phyloP scores from a whole-genome alignment of 1,284 basidiomycete genomes.

The Boletus semigastroideus region DNA sequence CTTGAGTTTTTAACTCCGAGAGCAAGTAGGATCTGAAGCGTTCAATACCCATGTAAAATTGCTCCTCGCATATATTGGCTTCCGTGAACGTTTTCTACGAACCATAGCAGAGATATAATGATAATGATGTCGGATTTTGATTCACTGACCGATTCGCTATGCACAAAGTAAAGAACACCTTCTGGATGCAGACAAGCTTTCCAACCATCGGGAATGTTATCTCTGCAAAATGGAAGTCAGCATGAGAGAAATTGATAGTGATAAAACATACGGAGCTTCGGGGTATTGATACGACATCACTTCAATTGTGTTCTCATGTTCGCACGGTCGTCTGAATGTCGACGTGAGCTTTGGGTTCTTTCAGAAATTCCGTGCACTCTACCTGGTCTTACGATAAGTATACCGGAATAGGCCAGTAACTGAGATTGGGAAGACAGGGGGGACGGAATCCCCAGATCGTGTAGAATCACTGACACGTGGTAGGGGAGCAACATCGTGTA shows the following conservation, averaged over 20 bases:
- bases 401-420: constrained; percentile 19
- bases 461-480: constrained; percentile 12
- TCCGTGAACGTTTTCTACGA: constrained; percentile 35
- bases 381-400: constrained; percentile 14
- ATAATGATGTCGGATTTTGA: not conserved
- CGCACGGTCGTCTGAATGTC: constrained; percentile 5
- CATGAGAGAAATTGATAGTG: not conserved
- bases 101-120: not conserved
- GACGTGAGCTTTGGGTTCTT: constrained; percentile 1
- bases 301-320: constrained; percentile 9
- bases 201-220: constrained; percentile 23
- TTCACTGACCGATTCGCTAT: constrained; percentile 26
- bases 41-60: constrained; percentile 23
- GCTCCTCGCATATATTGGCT: constrained; percentile 21
- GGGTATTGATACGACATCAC: constrained; percentile 21
- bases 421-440: constrained; percentile 19
- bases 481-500: not conserved
- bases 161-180: constrained; percentile 31
- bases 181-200: constrained; percentile 27
- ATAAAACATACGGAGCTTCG: constrained; percentile 18
- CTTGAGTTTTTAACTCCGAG: constrained; percentile 8
- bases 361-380: not conserved
- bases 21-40: constrained; percentile 18
- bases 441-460: constrained; percentile 9
- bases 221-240: constrained; percentile 10